Base-by-base conservation (phyloP, 1,284 basidiomycete genomes). In the Phenoliferia sp. region DNA sequence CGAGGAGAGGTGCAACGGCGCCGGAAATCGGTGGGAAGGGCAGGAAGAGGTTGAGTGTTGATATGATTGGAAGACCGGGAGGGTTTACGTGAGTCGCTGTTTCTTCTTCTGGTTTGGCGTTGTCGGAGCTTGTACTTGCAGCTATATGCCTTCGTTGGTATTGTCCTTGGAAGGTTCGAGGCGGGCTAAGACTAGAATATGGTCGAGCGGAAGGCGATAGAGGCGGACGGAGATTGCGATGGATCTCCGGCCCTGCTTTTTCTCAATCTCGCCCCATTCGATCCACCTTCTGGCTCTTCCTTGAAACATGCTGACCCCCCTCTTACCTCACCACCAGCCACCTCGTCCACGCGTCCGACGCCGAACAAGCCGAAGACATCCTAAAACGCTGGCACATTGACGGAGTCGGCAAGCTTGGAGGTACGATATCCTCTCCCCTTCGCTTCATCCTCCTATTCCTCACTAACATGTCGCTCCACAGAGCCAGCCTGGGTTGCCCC, bases 281-380 rank as follows among this genome's bases (percentile, higher is more conserved):
- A 31, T 57, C 16, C 50, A 15, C 29, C 19, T 19, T 7, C 48
- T 52, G 48, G 28, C 48, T 19, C 48, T 7, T 19, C 28, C 48
- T 12, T 44, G 12, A 44, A 52, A 52, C 48, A n/a, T 32, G n/a
- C 28, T 26, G 19, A 22, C n/a, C 0, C 22, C 26, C 0, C 6
- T 33, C 16, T 48, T 26, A 26, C 62, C 64, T 22, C 56, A 26
- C 70, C 75, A 65, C 63, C 75, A 94, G 92, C 61, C 94, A 97
- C 80, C 85, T 95, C 68, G 88, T 94, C 29, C 94, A 97, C 80
- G 92, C 94, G 26, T 94, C 91, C 66, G 91, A 95, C 79, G 90
- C 87, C 29, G 91, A 93, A 80, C 92, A 97, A 79, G 88, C 92
- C 34, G 90, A 92, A 77, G 92, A 90, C 35, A 84, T 97, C 66